Base-by-base conservation (phyloP, 1,284 basidiomycete species). In the Clitocybe nebularis region DNA sequence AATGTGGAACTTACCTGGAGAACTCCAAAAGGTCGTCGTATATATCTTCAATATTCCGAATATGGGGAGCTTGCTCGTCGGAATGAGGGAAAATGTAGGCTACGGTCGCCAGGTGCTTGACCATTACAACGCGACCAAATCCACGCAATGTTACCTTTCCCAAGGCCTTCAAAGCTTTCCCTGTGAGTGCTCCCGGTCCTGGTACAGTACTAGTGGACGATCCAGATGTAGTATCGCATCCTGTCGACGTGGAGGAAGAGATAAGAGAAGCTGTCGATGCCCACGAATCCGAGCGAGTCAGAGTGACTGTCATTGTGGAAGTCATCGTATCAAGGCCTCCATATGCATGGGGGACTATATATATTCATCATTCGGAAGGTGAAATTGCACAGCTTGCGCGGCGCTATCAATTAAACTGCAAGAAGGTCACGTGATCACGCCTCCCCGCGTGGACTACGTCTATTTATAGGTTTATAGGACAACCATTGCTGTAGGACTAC, bases 111-210 rank as follows among this genome's bases (percentile, higher is more conserved):
- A 48, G 41, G 23, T 42, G 47, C 35, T 38, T 39, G 20, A 40
- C 52, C 52, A 56, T 56, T 10, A 49, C 41, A 10, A 56, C 36
- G 20, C 48, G 49, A n/a, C 36, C 54, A n/a, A 54, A 40, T 4
- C 54, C 54, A 14, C 49, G 51, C n/a, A 56, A 36, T 8, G 51
- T 56, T 6, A 43, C 46, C 19, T 45, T 38, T 3, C 54, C 54
- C 2, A 56, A 44, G 6, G 54, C 51, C 24, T 50, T 54, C 3
- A 56, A 24, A 7, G 48, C 53, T 41, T 51, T 56, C 19, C 54
- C 54, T 4, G 49, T 51, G 9, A 56, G 44, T 4, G 54, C 51
- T 1, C 54, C 54, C 8, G 53, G 53, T n/a, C 54, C 54, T 29
- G 53, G 48, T 14, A 51, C 34, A 9, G 54, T 54, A 36, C 48